A percentile compares a stretch with the other conserved stretches of the same genome.
Conservation (phyloP, 495 filamentous ascomycete genomes). For the Glarea lozoyensis region DNA sequence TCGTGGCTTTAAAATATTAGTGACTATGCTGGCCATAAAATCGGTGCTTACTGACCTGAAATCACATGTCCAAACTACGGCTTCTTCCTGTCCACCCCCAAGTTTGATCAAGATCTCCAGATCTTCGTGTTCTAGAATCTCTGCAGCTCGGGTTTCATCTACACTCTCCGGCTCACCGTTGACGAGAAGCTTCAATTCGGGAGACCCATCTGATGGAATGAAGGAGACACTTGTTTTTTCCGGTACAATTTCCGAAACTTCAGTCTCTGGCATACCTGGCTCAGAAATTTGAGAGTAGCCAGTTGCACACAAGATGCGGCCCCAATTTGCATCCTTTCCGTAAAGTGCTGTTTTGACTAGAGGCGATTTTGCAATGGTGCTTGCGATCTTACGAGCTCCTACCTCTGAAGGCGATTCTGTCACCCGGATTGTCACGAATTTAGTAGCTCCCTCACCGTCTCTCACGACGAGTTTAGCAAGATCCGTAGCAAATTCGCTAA, state of each 20-base stretch:
- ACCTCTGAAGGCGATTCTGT: conserved; percentile 57
- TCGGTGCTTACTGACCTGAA: conserved; percentile 48
- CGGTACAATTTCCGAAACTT: conserved; percentile 57
- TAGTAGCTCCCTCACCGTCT: conserved; percentile 96
- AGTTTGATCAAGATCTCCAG: conserved; percentile 71
- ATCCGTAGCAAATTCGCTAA: conserved; percentile 71
- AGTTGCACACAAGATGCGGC: conserved; percentile 89
- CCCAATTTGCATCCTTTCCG: conserved; percentile 97
- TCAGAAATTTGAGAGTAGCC: conserved; percentile 73
- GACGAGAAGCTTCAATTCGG: conserved; percentile 73
- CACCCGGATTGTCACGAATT: conserved; percentile 93
- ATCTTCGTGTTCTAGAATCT: conserved; percentile 82
- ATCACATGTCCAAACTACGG: conserved; percentile 91
- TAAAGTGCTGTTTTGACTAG: conserved; percentile 97
- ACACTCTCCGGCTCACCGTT: conserved; percentile 87
- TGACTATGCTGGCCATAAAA: conserved; percentile 1
- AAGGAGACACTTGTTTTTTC: conserved; percentile 89
- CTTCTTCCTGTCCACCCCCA: conserved; percentile 64
- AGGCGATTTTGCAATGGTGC: conserved; percentile 84
- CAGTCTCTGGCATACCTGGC: conserved; percentile 40
- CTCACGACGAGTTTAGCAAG: conserved; percentile 89
- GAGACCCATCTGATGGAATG: conserved; percentile 73
- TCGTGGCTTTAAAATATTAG: conserved; percentile 70
- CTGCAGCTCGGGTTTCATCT: conserved; percentile 77
- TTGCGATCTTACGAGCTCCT: conserved; percentile 63